Evolutionary conservation across 73 alveolate species (phyloP).

Genomic region (Paramecium primaurelia): DNA sequence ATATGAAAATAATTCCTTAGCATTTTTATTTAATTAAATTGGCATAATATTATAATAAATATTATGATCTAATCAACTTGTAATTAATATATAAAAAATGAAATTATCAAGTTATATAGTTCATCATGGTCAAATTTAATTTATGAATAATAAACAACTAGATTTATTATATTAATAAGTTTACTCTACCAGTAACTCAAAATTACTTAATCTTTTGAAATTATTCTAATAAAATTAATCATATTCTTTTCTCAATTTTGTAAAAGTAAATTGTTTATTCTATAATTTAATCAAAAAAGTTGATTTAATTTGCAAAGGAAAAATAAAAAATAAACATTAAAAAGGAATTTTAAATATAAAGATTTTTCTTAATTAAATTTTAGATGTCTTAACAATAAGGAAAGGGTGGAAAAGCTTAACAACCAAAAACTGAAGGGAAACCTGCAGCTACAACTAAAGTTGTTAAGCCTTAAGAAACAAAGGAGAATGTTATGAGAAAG

Average conservation of each 20-base stretch:
- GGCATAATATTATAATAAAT: not conserved
- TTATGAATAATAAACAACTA: no score
- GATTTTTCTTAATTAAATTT: not conserved
- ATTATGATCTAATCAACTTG: not conserved
- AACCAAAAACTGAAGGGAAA: not conserved
- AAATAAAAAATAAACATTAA: not conserved
- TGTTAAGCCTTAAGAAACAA: not conserved
- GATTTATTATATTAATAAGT: no score
- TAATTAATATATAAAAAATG: not conserved
- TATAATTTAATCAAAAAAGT: not conserved
- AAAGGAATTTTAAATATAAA: not conserved
- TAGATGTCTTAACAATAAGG: conserved; percentile 3
- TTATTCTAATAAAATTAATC: no score
- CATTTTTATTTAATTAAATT: not conserved
- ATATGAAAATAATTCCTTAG: not conserved
- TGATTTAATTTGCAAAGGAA: not conserved
- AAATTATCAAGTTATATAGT: not conserved
- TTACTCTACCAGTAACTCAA: not conserved
- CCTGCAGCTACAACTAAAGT: not conserved
- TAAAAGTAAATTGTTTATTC: not conserved
- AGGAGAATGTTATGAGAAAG: conserved; percentile 72
- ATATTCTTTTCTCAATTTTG: not conserved
- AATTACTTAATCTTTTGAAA: not conserved
- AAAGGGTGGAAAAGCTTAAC: not conserved
- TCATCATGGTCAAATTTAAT: no score